Base-by-base conservation (phyloP, 2,329 filamentous ascomycete genomes). In the Fusarium sp. region DNA sequence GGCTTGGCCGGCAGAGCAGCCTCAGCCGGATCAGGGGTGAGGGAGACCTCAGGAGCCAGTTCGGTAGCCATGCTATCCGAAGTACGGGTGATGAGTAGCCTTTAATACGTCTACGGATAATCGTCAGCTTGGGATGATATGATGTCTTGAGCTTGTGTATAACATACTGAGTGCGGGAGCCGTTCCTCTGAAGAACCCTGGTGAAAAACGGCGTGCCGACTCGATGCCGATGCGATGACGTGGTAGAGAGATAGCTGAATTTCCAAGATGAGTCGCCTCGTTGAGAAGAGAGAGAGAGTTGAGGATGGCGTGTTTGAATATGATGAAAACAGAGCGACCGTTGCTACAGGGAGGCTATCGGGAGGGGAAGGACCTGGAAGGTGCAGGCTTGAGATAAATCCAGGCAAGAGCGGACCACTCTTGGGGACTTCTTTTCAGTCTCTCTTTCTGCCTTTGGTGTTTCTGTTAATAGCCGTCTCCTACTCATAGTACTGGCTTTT, bases 61-160 rank as follows among this genome's bases (percentile, higher is more conserved):
- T 70, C 72, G 28, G 47, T 47, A 4, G 66, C 54, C 72, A 67
- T 74, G 11, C 59, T 68, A 33, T 44, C 68, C 40, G 33, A 23
- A 20, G 13, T 30, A 13, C 18, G 30, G 34, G 20, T 50, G 33
- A 52, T 28, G 20, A 23, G 36, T 31, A 44, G 33, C 37, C 20
- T 18, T 15, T 9, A 15, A 13, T 33, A 28, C n/a, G 31, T 28
- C 57, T 67, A 8, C 12, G 8, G n/a, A 28, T 11, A 20, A 37
- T 15, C 11, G 47, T 53, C 28, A 58, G 57, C 47, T 31, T 15
- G 12, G 16, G n/a, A 31, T 13, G 13, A 20, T 6, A 28, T 15
- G 6, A 40, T 18, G 18, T 42, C 18, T 12, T 51, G 26, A 15
- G 12, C 18, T 18, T 36, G 7, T 15, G 46, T 38, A 18, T 11